Evolutionary conservation across 2,329 filamentous ascomycete species (phyloP).

Genomic region (Chaetomium olivaceum): DNA sequence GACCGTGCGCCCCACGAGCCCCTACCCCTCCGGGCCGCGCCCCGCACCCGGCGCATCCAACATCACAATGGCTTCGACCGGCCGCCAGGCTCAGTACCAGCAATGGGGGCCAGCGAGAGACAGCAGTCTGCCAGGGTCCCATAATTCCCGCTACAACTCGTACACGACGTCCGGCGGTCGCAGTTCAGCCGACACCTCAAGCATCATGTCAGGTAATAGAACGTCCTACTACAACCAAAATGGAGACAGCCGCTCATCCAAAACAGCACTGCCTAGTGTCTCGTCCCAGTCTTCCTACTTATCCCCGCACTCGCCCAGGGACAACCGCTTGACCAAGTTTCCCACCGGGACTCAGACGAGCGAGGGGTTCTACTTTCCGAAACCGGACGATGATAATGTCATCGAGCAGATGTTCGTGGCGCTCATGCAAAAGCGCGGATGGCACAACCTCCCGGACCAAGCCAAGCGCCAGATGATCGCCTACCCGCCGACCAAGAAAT

Average conservation of each 20-base stretch:
- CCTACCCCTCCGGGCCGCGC: constrained; percentile 62
- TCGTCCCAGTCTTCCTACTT: constrained; percentile 58
- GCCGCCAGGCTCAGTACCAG: constrained; percentile 72
- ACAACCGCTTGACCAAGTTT: constrained; percentile 59
- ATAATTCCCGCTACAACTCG: constrained; percentile 65
- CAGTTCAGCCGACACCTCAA: constrained; percentile 57
- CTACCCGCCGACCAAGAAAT: constrained; percentile 93
- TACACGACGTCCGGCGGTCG: constrained; percentile 60
- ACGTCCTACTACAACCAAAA: constrained; percentile 44
- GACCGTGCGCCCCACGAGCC: constrained; percentile 47
- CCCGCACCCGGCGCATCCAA: constrained; percentile 58
- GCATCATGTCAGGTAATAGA: constrained; percentile 58
- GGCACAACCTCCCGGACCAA: constrained; percentile 95
- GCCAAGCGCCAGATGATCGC: constrained; percentile 94
- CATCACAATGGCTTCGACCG: constrained; percentile 70
- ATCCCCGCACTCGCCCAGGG: constrained; percentile 51
- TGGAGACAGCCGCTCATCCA: constrained; percentile 49
- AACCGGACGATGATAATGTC: constrained; percentile 76
- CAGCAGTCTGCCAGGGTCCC: constrained; percentile 53
- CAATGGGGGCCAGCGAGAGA: constrained; percentile 70
- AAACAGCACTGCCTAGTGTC: constrained; percentile 54
- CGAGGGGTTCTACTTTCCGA: constrained; percentile 63
- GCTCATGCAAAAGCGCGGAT: constrained; percentile 95
- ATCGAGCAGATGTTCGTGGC: constrained; percentile 90
- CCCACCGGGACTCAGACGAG: constrained; percentile 43